Base-by-base conservation (phyloP, 2,329 filamentous ascomycete species). In the Ophiostoma ips region DNA sequence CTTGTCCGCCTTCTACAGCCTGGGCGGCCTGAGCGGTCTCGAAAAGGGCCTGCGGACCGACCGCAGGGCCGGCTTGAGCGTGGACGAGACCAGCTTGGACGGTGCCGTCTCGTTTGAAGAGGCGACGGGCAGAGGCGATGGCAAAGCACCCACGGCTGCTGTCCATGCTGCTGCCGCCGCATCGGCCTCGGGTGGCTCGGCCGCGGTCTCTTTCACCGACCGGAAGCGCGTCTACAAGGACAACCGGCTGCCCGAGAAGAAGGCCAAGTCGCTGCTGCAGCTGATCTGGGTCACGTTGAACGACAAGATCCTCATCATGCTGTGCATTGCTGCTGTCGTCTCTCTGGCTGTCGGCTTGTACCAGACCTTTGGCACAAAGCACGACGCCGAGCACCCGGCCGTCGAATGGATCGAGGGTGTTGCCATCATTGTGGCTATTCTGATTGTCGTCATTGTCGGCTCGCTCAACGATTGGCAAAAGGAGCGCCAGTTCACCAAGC, bases 231-330 rank as follows among this genome's bases (percentile, higher is more conserved):
- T 87, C 30, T 88, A 77, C 61, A 73, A 71, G 57, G 81, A 87
- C 63, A 89, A 89, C 60, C 71, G 77, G 40, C 67, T 89, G 34
- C 84, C 84, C 0, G 81, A 77, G 58, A 82, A 83, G 63, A 86
- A 87, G 66, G 75, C 81, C 41, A 88, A 87, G 67, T 82, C 70
- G 55, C 72, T 88, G 37, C 68, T 85, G 41, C 70, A 84, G 60
- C 69, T 89, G 38, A 83, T 86, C 65, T 88, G 84, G 84, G 84
- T 88, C 58, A 86, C 84, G 0, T 87, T 87, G 63, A 86, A 88
- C 65, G 84, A 89, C 71, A 89, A 88, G 62, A 81, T 89, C 3
- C 68, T 88, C 43, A 83, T 87, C 52, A 68, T 87, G 6, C 69
- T 87, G 50, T 84, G 81, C 0, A 69, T 76, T 46, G 84, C 84